Evolutionary conservation across 108 stramenopile species (phyloP), one percentile per base, ranked within the genome.

Genomic region (Pseudonitzschia delicatissima): DNA sequence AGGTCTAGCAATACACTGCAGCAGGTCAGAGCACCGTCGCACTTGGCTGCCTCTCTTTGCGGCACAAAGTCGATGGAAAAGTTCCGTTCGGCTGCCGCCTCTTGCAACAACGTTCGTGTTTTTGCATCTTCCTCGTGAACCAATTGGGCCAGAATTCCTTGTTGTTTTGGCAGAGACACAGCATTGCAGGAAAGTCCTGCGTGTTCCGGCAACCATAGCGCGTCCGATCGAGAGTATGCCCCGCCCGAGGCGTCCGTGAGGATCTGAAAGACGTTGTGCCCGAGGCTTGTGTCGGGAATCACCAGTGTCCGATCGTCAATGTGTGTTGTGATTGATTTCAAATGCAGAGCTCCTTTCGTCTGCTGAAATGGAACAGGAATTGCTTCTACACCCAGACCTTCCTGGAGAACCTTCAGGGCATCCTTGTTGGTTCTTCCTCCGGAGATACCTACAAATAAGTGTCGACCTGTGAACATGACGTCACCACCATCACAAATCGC

Each of bases 11-110:
- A 48, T 17, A 77, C 72, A 51, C 67, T 71, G 61, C 80, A 81
- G 62, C 88, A 90, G 18, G 85, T 90, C 57, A 87, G 57, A 0
- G 88, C 88, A 0, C 77, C 88, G 72, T 90, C 88, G 20, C 68
- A 70, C 67, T 90, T 90, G 18, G 86, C 88, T 45, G 83, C 67
- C 70, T 90, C 88, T 11, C 70, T 71, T 20, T 63, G 70, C 61
- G 81, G 71, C 39, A 87, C 69, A 68, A 73, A 87, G 3, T 71
- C 62, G 11, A 85, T 45, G 4, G 59, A 44, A 7, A 83, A 37
- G 44, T 70, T 57, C 26, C 84, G 68, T 29, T 82, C 77, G 21
- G 20, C 17, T 0, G 79, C 82, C 35, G 77, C 80, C 12, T 69
- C 11, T 37, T 64, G 40, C 23, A 90, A 67, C 25, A 82, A 40